Evolutionary conservation across 78 protist genomes (phyloP).

Genomic region (Reticulomyxa filosa): DNA sequence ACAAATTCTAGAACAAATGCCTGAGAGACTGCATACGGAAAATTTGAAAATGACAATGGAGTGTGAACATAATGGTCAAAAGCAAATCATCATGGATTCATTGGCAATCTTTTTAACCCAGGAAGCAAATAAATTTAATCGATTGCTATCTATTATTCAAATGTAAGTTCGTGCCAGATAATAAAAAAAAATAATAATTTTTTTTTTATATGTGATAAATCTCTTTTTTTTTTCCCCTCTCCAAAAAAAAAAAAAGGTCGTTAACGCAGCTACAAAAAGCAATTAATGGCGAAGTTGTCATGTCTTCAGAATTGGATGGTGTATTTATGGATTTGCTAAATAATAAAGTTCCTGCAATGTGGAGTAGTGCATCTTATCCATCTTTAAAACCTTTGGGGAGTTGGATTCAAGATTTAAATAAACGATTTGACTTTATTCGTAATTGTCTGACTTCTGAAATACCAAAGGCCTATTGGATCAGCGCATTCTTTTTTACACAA

Average conservation of each 20-base stretch:
- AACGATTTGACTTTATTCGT: slow-evolving; percentile 25
- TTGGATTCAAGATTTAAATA: slow-evolving; percentile 27
- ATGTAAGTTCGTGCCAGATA: no score
- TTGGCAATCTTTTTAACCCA: slow-evolving; percentile 24
- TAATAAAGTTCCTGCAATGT: slow-evolving; percentile 23
- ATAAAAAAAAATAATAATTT: no score
- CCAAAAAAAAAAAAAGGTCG: background rate
- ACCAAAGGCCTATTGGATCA: slow-evolving; percentile 28
- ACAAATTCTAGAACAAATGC: background rate
- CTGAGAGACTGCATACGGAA: background rate
- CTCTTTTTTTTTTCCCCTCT: no score
- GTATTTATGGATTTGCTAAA: slow-evolving; percentile 1
- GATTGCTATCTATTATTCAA: no score
- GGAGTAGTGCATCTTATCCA: slow-evolving; percentile 26
- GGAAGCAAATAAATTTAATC: slow-evolving; percentile 31
- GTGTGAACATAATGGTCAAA: background rate
- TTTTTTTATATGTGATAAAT: no score
- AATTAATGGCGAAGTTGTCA: slow-evolving; percentile 42
- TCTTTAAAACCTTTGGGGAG: slow-evolving; percentile 33
- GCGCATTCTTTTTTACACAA: slow-evolving; percentile 40
- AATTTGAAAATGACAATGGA: background rate
- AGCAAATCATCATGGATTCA: slow-evolving; percentile 23
- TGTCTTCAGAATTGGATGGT: slow-evolving; percentile 22
- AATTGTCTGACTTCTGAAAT: slow-evolving; percentile 24
- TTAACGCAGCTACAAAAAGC: slow-evolving; percentile 28